A percentile compares a stretch with the other conserved stretches of the same genome.
These are phyloP conservation scores for Sporothrix phasma DNA, from an alignment of 2,329 filamentous ascomycete species.

Conservation along the genomic window DNA sequence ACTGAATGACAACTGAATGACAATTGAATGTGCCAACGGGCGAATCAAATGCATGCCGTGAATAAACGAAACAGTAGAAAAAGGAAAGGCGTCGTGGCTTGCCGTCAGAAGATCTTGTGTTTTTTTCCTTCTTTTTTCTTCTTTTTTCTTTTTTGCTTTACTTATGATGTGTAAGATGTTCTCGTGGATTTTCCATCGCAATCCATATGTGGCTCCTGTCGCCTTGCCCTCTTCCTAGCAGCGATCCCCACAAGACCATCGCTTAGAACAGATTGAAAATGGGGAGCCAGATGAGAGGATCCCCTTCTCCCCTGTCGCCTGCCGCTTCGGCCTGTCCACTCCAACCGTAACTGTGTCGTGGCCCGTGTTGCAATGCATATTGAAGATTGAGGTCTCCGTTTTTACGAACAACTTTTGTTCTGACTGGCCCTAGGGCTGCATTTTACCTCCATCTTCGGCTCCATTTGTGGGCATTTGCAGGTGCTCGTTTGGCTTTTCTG, in stretches of 20 bases:
- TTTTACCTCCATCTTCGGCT: background rate
- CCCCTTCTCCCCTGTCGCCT: background rate
- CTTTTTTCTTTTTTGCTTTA: background rate
- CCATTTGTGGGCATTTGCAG: background rate
- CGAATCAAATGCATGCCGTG: background rate
- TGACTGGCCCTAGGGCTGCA: constrained; percentile 6
- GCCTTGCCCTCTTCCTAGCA: background rate
- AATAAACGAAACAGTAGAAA: background rate
- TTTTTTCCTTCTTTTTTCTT: background rate
- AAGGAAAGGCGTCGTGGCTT: background rate
- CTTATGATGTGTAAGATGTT: no score
- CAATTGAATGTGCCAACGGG: background rate
- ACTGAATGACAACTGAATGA: no score
- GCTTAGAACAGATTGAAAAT: background rate
- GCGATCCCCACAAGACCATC: background rate
- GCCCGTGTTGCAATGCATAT: constrained; percentile 3
- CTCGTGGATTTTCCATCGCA: background rate
- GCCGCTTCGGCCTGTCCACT: background rate
- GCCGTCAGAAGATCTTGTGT: background rate
- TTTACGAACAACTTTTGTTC: background rate
- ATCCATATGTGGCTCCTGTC: background rate
- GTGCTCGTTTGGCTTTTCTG: background rate
- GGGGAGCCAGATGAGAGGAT: background rate
- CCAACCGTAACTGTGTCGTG: background rate
- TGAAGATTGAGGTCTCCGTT: background rate